A percentile compares a stretch with the other conserved stretches of the same genome.
Conservation (phyloP, 2,329 filamentous ascomycete species). For the Xylariaceae sp. region DNA sequence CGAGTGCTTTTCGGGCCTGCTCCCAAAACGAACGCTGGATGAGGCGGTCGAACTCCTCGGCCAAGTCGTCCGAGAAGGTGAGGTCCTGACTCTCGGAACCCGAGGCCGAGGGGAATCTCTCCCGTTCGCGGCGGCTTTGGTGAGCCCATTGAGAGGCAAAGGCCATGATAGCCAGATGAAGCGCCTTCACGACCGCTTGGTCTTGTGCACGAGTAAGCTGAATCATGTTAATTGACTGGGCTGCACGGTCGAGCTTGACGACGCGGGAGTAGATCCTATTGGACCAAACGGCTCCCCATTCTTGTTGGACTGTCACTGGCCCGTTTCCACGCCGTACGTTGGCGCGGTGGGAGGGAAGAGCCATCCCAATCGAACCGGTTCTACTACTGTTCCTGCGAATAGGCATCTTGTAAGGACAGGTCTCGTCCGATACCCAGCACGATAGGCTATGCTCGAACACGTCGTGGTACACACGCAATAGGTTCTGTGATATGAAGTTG, state of each 20-base stretch:
- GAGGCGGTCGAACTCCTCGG: constrained; percentile 23
- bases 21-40: constrained; percentile 8
- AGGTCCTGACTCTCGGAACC: constrained; percentile 2
- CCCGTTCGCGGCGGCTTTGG: constrained; percentile 34
- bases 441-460: constrained; percentile 56
- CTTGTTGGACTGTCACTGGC: constrained; percentile 18
- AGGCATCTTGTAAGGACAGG: constrained; percentile 50
- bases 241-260: constrained; percentile 49
- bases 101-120: constrained; percentile 12
- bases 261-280: constrained; percentile 55
- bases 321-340: neutral
- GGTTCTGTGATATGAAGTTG: constrained; percentile 44
- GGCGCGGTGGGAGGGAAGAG: constrained; percentile 26
- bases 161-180: constrained; percentile 53
- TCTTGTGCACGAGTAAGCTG: constrained; percentile 46
- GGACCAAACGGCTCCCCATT: constrained; percentile 46
- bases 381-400: constrained; percentile 10
- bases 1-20: constrained; percentile 4
- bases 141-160: constrained; percentile 57
- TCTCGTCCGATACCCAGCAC: constrained; percentile 57
- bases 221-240: constrained; percentile 44
- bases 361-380: neutral
- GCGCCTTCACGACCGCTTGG: constrained; percentile 46
- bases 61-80: constrained; percentile 4
- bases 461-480: constrained; percentile 56